phyloP scores from a whole-genome alignment of 2,329 filamentous ascomycete genomes.

The Penicillium hesseltinei region DNA sequence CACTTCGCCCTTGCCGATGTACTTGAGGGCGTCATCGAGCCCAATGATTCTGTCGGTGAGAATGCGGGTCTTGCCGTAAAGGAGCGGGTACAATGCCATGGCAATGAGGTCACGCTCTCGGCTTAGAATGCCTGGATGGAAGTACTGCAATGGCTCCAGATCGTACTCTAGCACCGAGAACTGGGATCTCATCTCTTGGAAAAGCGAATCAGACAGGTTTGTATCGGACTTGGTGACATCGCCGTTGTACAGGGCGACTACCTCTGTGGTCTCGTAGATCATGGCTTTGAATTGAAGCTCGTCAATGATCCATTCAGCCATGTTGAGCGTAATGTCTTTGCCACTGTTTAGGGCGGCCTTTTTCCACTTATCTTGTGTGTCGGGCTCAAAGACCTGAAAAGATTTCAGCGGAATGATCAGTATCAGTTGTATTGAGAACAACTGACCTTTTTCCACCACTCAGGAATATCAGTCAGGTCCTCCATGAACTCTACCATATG shows the following conservation, averaged over 20 bases:
- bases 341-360: slow-evolving; percentile 22
- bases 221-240: slow-evolving; percentile 56
- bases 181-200: slow-evolving; percentile 44
- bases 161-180: slow-evolving; percentile 53
- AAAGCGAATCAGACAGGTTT: slow-evolving; percentile 41
- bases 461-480: slow-evolving; percentile 40
- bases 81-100: slow-evolving; percentile 62
- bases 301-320: slow-evolving; percentile 42
- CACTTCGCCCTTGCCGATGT: slow-evolving; percentile 26
- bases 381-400: slow-evolving; percentile 33
- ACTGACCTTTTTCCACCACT: slow-evolving; percentile 41
- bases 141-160: slow-evolving; percentile 54
- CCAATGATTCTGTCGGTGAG: slow-evolving; percentile 27
- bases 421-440: background rate
- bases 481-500: slow-evolving; percentile 43
- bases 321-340: slow-evolving; percentile 33
- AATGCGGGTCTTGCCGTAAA: slow-evolving; percentile 33
- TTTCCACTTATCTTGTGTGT: slow-evolving; percentile 33
- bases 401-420: background rate
- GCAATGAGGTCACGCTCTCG: slow-evolving; percentile 63
- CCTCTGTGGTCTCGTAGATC: slow-evolving; percentile 42
- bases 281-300: slow-evolving; percentile 54
- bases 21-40: slow-evolving; percentile 26
- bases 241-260: slow-evolving; percentile 49
- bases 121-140: slow-evolving; percentile 56